Evolutionary conservation across 345 rosid genomes (phyloP), one percentile per base, ranked within the genome.

Genomic region (Barbarea vulgaris): DNA sequence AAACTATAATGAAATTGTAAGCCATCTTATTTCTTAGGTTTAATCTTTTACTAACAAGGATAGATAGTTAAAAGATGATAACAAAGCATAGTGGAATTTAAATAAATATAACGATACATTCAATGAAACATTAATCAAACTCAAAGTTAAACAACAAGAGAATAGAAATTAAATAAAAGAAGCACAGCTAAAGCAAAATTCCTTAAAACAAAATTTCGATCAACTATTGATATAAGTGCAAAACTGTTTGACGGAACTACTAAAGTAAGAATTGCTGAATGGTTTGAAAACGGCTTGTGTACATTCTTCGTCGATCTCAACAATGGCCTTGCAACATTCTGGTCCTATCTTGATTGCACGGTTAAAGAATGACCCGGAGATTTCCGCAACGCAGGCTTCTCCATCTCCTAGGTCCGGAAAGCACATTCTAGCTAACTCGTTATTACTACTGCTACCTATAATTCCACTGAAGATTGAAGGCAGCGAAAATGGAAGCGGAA

Each of bases 391-490:
- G 59, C 78, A 74, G 19, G 72, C 72, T 33, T 66, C 72, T 11
- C 66, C 72, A 8, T 74, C 78, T 57, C 72, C 72, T 9, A 65
- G n/a, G 51, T 74, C 72, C 9, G 78, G 71, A 41, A 73, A 73
- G 1, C 77, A 73, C 56, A 17, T 73, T 64, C 46, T 73, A 22
- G 64, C 47, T 30, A 64, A 9, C 64, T 64, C 70, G 39, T 21
- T 33, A 21, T 11, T 55, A 15, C 17, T 2, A 42, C 12, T 42
- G 1, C 22, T 30, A 15, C 48, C 60, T 7, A 4, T 10, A 37
- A 22, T 42, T 31, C 28, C 61, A 10, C 71, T 64, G 7, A 64
- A 30, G 22, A 64, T 64, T 28, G 64, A 73, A 41, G 64, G 70
- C 30, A 63, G 46, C 34, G 54, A 41, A 63, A 72, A 60, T 33